Evolutionary conservation across 306 rosid species (phyloP), one percentile per base, ranked within the genome.

Genomic region (barrel medic (Medicago truncatula)): DNA sequence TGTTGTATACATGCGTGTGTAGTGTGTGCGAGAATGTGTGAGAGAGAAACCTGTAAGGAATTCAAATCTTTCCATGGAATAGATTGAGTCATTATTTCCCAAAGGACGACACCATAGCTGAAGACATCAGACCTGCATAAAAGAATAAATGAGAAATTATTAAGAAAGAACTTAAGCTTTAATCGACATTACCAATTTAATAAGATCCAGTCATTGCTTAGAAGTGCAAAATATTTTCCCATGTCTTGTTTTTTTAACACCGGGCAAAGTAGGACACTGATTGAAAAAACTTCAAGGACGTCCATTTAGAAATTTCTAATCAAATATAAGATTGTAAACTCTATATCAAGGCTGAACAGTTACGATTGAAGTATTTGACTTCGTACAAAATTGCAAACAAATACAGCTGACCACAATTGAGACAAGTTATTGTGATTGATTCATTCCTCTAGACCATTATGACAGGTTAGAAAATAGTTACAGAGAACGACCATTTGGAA

Each of bases 41-140:
- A 74, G 77, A 73, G 76, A 81, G 70, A 83, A 39, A 90, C 96
- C 94, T 90, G 96, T 62, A 92, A 80, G 54, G 78, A 76, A 73
- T 88, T 90, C 58, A 92, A 82, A 71, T 80, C 75, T 53, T 81
- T 78, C 92, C 97, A 90, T 9, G 96, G 97, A 72, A 90, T 46
- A 39, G 91, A 88, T 69, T 74, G 81, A 16, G 90, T 88, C 89
- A 88, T 82, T 71, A 90, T 80, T 69, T 90, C 93, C 94, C 97
- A 87, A 38, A 88, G 85, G 80, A 88, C 84, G 78, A 92, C 94
- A 70, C 97, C 96, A 53, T 86, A 92, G 80, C 94, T 85, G 74
- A 75, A 90, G 56, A 92, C 88, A 85, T 92, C 96, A 18, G 89
- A 92, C 77, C 94, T 90, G 94, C 73, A 62, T 28, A 11, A 25